Conservation (phyloP, 768 basidiomycete genomes). For the Mycena leptocephala region DNA sequence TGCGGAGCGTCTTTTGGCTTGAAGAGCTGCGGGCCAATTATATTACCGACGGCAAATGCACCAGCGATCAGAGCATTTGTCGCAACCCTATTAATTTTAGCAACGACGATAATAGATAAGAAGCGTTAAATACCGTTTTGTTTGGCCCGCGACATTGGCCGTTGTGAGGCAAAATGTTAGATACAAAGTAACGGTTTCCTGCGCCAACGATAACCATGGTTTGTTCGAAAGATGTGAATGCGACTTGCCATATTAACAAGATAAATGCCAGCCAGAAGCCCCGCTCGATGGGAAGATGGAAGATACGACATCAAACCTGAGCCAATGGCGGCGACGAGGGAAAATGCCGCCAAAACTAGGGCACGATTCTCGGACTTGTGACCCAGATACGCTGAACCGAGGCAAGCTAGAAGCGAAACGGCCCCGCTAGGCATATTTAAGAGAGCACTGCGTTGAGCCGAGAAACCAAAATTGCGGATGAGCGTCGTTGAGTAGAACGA, state of each 20-base stretch:
- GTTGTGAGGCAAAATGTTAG: constrained; percentile 13
- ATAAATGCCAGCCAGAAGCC: constrained; percentile 14
- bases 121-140: constrained; percentile 21
- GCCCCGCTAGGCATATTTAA: constrained; percentile 30
- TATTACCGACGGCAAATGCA: constrained; percentile 22
- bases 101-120: neutral
- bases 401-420: neutral
- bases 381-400: neutral
- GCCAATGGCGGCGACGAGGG: constrained; percentile 10
- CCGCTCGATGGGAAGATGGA: neutral
- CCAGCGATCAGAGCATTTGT: constrained; percentile 28
- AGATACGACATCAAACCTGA: constrained; percentile 24
- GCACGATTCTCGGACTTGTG: constrained; percentile 2
- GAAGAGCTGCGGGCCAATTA: constrained; percentile 29
- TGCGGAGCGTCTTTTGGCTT: constrained; percentile 20
- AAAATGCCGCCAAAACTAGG: neutral
- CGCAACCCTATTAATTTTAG: constrained; percentile 19
- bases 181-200: neutral
- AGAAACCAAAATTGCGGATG: constrained; percentile 27
- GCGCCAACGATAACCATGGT: neutral
- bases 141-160: constrained; percentile 23
- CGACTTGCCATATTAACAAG: constrained; percentile 15
- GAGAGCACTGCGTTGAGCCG: neutral
- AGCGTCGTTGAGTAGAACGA: constrained; percentile 24
- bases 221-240: neutral